Conservation (phyloP, 2,329 filamentous ascomycete species). For the Exophiala sp. region DNA sequence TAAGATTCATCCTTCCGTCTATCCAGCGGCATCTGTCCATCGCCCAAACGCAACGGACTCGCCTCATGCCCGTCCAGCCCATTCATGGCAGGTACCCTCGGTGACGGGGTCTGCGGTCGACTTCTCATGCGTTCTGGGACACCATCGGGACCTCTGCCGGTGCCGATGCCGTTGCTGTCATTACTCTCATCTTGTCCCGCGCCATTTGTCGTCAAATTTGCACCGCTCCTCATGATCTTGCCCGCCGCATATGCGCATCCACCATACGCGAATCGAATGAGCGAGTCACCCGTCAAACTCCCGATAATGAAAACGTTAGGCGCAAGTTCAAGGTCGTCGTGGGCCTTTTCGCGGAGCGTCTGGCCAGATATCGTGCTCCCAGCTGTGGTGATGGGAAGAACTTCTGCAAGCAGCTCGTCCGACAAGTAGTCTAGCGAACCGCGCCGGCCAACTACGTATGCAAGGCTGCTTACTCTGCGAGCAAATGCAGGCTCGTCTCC, state of each 20-base stretch:
- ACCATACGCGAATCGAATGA: slow-evolving; percentile 59
- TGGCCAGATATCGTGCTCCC: slow-evolving; percentile 47
- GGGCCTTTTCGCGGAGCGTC: slow-evolving; percentile 52
- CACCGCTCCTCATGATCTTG: slow-evolving; percentile 40
- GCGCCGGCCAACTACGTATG: slow-evolving; percentile 56
- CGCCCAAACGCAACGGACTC: slow-evolving; percentile 14
- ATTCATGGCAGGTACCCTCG: slow-evolving; percentile 24
- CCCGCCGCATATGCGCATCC: slow-evolving; percentile 57
- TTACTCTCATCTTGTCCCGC: not conserved
- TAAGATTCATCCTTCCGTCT: slow-evolving; percentile 10
- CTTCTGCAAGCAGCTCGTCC: slow-evolving; percentile 44
- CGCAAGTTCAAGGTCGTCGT: slow-evolving; percentile 52
- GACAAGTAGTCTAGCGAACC: slow-evolving; percentile 54
- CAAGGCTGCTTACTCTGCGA: slow-evolving; percentile 47
- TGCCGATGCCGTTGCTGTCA: not conserved
- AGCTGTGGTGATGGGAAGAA: slow-evolving; percentile 30
- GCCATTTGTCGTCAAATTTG: not conserved
- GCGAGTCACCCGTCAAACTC: slow-evolving; percentile 58
- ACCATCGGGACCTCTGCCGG: not conserved
- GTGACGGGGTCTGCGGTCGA: slow-evolving; percentile 18
- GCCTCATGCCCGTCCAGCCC: slow-evolving; percentile 23
- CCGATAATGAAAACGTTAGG: slow-evolving; percentile 55
- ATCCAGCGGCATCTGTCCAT: slow-evolving; percentile 9
- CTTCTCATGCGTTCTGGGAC: not conserved
- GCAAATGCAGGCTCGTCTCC: slow-evolving; percentile 43